phyloP scores from a whole-genome alignment of 306 rosid genomes.

The Cucurbita argyrosperma region DNA sequence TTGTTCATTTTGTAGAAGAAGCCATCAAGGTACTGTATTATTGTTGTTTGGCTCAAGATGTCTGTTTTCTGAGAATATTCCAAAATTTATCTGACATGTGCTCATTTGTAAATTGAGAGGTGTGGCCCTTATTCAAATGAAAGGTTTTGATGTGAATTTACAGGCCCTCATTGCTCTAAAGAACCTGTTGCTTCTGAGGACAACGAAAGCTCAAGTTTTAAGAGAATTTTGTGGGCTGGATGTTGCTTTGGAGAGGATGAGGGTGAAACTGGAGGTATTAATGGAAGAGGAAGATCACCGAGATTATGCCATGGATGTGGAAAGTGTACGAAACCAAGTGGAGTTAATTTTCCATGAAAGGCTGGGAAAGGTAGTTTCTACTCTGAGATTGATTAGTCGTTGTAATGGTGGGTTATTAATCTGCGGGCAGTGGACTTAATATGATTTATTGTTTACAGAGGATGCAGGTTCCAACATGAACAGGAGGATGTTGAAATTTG shows the following conservation, averaged over 20 bases:
- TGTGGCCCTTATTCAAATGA: background rate
- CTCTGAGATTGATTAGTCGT: background rate
- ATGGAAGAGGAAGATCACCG: slow-evolving; percentile 37
- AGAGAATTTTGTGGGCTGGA: slow-evolving; percentile 51
- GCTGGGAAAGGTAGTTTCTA: slow-evolving; percentile 24
- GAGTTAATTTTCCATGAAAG: slow-evolving; percentile 36
- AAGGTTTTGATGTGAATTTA: background rate
- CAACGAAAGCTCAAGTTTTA: slow-evolving; percentile 44
- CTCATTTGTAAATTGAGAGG: background rate
- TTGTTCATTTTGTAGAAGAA: slow-evolving; percentile 29
- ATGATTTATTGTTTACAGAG: background rate
- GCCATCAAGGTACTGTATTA: slow-evolving; percentile 46
- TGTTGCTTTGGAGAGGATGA: slow-evolving; percentile 59
- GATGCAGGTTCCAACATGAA: slow-evolving; percentile 5
- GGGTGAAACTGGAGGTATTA: slow-evolving; percentile 33
- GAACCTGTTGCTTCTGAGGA: slow-evolving; percentile 54
- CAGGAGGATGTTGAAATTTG: background rate
- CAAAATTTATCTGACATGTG: background rate
- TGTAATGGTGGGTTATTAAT: background rate
- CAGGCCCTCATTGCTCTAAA: slow-evolving; percentile 66
- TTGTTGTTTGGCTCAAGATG: slow-evolving; percentile 48
- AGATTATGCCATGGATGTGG: slow-evolving; percentile 61
- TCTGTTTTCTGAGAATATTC: background rate
- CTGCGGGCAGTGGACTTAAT: background rate
- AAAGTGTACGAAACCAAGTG: slow-evolving; percentile 55